phyloP scores from a whole-genome alignment of 257 asterid genomes.

The Plantago ovata region DNA sequence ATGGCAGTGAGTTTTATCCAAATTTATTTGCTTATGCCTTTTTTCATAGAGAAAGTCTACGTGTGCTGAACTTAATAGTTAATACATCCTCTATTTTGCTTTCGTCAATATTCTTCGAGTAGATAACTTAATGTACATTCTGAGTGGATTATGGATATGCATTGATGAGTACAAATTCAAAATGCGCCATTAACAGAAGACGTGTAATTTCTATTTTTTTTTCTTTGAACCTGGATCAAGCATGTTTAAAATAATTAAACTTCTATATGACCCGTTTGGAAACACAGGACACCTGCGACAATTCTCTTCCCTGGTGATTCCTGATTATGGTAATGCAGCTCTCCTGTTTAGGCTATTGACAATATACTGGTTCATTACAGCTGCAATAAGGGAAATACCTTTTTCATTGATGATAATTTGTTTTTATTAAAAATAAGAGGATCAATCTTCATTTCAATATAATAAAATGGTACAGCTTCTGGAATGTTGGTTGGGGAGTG shows the following conservation, averaged over 20 bases:
- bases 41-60: conserved; percentile 5
- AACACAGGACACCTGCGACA: no score
- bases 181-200: no score
- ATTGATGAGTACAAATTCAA: no score
- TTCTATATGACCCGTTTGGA: no score
- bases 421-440: conserved; percentile 7
- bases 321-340: conserved; percentile 15
- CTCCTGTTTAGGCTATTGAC: conserved; percentile 14
- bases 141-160: no score
- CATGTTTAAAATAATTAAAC: no score
- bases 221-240: no score
- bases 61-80: conserved; percentile 15
- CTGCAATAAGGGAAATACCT: conserved; percentile 7
- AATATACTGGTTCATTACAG: conserved; percentile 8
- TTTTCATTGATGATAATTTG: conserved; percentile 15
- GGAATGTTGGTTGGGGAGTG: conserved; percentile 37
- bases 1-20: conserved; percentile 67
- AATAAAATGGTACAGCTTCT: conserved; percentile 32
- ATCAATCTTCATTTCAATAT: neutral
- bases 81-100: conserved; percentile 17
- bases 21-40: conserved; percentile 7
- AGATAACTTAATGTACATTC: no score
- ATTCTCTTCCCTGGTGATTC: conserved; percentile 15
- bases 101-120: neutral
- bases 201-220: no score